Percentiles rank a stretch among this genome's conserved stretches.
Evolutionary conservation across 352 stramenopile species (phyloP).

Genomic region (Pythium plurisporium): DNA sequence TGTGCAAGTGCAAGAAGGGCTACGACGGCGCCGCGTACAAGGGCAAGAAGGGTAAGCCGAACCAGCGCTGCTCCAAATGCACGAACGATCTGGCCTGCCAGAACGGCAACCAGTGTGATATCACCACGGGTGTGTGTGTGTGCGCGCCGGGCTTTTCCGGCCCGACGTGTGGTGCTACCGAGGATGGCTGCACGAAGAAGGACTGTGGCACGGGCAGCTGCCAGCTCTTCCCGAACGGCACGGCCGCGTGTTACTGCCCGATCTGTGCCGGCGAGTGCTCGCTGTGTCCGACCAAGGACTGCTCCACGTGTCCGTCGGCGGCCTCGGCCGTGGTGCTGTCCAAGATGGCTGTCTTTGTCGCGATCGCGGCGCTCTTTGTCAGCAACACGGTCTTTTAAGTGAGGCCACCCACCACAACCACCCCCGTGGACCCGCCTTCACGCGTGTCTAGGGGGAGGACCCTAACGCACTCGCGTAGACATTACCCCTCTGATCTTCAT

Average conservation of each 20-base stretch:
- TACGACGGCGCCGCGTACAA: slow-evolving; percentile 52
- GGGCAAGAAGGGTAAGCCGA: slow-evolving; percentile 39
- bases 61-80: slow-evolving; percentile 39
- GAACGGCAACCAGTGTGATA: slow-evolving; percentile 33
- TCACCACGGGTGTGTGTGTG: slow-evolving; percentile 31
- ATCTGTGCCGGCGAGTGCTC: slow-evolving; percentile 30
- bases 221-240: slow-evolving; percentile 23
- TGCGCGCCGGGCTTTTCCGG: slow-evolving; percentile 38
- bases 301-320: slow-evolving; percentile 26
- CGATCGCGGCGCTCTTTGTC: slow-evolving; percentile 18
- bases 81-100: slow-evolving; percentile 34
- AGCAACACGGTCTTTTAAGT: slow-evolving; percentile 24
- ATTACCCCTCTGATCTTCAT: neutral
- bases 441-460: neutral
- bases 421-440: no score
- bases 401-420: no score
- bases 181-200: slow-evolving; percentile 33
- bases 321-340: slow-evolving; percentile 27
- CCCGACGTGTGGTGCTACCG: slow-evolving; percentile 39
- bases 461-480: slow-evolving; percentile 12
- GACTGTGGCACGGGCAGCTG: slow-evolving; percentile 28
- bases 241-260: slow-evolving; percentile 29
- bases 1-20: slow-evolving; percentile 41
- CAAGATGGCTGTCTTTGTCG: slow-evolving; percentile 22
- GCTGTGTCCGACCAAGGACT: slow-evolving; percentile 24